Evolutionary conservation across 306 rosid genomes (phyloP).

Genomic region (Begonia loranthoides): DNA sequence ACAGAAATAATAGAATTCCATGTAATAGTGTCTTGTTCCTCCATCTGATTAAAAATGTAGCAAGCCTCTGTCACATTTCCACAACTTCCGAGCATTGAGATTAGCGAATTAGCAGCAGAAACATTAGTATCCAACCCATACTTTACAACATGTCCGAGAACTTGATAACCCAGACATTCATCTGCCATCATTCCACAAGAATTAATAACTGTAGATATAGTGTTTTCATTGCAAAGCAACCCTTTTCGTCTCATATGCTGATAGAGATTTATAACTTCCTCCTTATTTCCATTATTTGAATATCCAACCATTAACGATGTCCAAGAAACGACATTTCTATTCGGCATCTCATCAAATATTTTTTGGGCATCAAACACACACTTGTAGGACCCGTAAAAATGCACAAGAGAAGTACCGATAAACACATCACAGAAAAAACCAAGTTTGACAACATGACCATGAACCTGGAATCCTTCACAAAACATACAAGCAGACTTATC

Average conservation of each 20-base stretch:
- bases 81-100: slow-evolving; percentile 62
- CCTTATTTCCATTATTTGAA: slow-evolving; percentile 34
- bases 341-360: slow-evolving; percentile 64
- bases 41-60: slow-evolving; percentile 55
- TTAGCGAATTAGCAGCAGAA: slow-evolving; percentile 67
- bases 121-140: slow-evolving; percentile 44
- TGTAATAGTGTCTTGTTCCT: slow-evolving; percentile 59
- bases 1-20: slow-evolving; percentile 90
- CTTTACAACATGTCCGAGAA: slow-evolving; percentile 55
- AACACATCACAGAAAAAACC: slow-evolving; percentile 55
- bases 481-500: slow-evolving; percentile 54
- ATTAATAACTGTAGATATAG: slow-evolving; percentile 45
- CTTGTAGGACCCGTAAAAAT: slow-evolving; percentile 54
- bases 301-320: slow-evolving; percentile 78
- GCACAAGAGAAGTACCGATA: slow-evolving; percentile 71
- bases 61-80: slow-evolving; percentile 41
- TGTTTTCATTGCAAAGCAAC: slow-evolving; percentile 50
- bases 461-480: slow-evolving; percentile 55
- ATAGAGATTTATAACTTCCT: slow-evolving; percentile 41
- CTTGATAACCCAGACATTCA: slow-evolving; percentile 47
- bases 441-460: slow-evolving; percentile 46
- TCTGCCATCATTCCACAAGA: slow-evolving; percentile 63
- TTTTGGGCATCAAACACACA: slow-evolving; percentile 29
- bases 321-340: slow-evolving; percentile 80
- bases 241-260: slow-evolving; percentile 29